Evolutionary conservation across 2,329 filamentous ascomycete species (phyloP), one percentile per base, ranked within the genome.

Genomic region (Phialocephala sp.): DNA sequence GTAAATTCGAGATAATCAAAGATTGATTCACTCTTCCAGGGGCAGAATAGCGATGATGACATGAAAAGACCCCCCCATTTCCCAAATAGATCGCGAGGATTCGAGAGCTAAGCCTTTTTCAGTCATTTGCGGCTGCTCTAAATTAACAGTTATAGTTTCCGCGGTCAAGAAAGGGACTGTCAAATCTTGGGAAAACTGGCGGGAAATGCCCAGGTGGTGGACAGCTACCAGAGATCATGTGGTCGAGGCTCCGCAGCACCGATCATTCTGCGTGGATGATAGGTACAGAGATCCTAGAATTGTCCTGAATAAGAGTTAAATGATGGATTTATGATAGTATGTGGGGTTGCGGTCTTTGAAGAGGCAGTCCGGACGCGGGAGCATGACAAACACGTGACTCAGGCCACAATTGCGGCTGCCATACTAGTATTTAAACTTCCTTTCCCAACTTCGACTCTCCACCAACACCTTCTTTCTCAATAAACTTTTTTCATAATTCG

Each of bases 21-120:
- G 24, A 18, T 18, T 32, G 2, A 8, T 32, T 32, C 11, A 35
- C 14, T 32, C 24, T 18, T 54, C 27, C 14, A 15, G 4, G 9
- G 0, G 80, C 50, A 54, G 24, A 54, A 83, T 68, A 80, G 77
- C 2, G 71, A 81, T 63, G 79, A 85, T 66, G 82, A 86, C 32
- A 78, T 85, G 73, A 73, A 80, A 20, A 68, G 73, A 1, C 86
- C 86, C 74, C 84, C 84, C 32, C 79, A 83, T 70, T 45, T 87
- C 69, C 72, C 83, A 66, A 81, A 72, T 87, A 84, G 85, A 78
- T 85, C 68, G 81, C 83, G 65, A 76, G 83, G 11, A 83, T 86
- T 74, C 79, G 24, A 54, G 27, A 54, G 50, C 12, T 24, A 24
- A 24, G 20, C 2, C 8, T 2, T 11, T 24, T 9, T 24, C 18